A percentile compares a stretch with the other conserved stretches of the same genome.
Evolutionary conservation across 2,329 filamentous ascomycete species (phyloP).

Genomic region (Pyricularia sp.): DNA sequence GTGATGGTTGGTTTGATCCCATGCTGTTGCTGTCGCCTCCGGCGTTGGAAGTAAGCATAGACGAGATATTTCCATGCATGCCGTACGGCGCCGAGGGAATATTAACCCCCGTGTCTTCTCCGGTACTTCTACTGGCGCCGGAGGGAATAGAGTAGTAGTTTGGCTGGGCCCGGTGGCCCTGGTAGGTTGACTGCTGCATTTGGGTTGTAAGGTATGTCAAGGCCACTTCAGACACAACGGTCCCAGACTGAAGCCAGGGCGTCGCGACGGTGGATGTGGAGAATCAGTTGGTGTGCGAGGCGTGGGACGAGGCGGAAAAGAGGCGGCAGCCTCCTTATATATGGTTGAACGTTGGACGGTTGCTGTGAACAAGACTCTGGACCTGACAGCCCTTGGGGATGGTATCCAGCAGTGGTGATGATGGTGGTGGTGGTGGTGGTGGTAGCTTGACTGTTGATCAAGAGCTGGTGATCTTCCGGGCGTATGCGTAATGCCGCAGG

Average conservation of each 20-base stretch:
- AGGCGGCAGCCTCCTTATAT: constrained; percentile 2
- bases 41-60: neutral
- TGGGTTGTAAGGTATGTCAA: neutral
- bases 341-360: neutral
- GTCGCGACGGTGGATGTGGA: neutral
- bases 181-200: constrained; percentile 1
- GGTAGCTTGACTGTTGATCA: neutral
- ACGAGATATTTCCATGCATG: neutral
- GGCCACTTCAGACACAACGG: neutral
- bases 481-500: neutral
- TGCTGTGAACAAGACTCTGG: neutral
- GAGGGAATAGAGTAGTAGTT: neutral
- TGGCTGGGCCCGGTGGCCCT: neutral
- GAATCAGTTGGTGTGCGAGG: constrained; percentile 1
- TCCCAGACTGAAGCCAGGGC: constrained; percentile 1
- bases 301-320: constrained; percentile 1
- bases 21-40: neutral
- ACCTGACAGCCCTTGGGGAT: neutral
- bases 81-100: neutral
- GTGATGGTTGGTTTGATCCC: neutral
- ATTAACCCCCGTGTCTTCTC: neutral
- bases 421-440: neutral
- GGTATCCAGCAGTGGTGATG: neutral
- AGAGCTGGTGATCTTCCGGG: neutral
- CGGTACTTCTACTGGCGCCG: neutral